Evolutionary conservation across 2,329 filamentous ascomycete species (phyloP), one percentile per base, ranked within the genome.

Genomic region (Cercospora sp.): DNA sequence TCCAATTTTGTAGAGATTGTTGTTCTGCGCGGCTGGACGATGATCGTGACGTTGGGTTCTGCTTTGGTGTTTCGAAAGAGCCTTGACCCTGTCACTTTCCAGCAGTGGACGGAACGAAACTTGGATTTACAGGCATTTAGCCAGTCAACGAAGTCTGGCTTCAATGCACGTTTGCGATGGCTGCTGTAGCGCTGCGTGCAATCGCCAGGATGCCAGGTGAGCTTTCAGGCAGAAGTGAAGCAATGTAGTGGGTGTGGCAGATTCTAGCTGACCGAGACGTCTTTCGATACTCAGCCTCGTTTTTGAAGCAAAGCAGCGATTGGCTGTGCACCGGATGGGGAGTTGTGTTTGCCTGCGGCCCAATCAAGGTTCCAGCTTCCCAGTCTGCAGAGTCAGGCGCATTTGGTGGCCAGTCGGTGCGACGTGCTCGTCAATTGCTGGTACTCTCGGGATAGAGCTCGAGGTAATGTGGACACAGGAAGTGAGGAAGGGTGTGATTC

Each of bases 321-420:
- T 64, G 62, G 62, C 20, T 59, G 51, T 36, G 48, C 51, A 28
- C 53, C 53, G 62, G 28, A 58, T 58, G 55, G 60, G 16, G 5
- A 51, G 36, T 10, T 26, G 45, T 64, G 63, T 67, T 67, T 67
- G 65, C 60, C 59, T 64, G 65, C 60, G 36, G 65, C 65, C 65
- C 65, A 60, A 63, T 30, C 45, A 40, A 33, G 51, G 62, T 64
- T 58, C 20, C 62, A 45, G 42, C 26, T 58, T 36, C 51, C 33
- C 51, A 59, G 30, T 36, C 55, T 10, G 48, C 28, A 64, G 51
- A 58, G 51, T 64, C 62, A 64, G 51, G 51, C 40, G 51, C 13
- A 18, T 53, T 20, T 36, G 40, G 53, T 36, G 20, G 48, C 62
- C 51, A 10, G n/a, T n/a, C 62, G 20, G 16, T 45, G 62, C 51